phyloP scores from a whole-genome alignment of 2,329 filamentous ascomycete species.

The Blumeria hordei region DNA sequence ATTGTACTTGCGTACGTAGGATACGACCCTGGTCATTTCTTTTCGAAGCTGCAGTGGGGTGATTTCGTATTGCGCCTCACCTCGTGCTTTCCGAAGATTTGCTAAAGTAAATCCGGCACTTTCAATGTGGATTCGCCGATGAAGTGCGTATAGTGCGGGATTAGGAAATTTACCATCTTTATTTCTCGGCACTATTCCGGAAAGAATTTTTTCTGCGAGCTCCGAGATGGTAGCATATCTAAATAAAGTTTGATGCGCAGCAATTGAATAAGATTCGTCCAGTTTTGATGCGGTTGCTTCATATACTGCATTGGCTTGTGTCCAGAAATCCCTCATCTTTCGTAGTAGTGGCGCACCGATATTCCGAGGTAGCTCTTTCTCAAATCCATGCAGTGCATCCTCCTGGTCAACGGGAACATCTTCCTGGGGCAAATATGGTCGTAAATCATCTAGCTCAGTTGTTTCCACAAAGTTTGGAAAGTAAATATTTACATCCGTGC shows the following conservation, averaged over 20 bases:
- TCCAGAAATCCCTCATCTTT: conserved; percentile 20
- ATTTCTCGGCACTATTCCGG: conserved; percentile 6
- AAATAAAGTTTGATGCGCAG: conserved; percentile 20
- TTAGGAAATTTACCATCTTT: conserved; percentile 19
- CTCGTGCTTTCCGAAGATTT: conserved; percentile 20
- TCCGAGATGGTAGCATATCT: conserved; percentile 20
- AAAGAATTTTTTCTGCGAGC: conserved; percentile 20
- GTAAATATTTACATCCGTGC: conserved; percentile 18
- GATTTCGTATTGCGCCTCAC: conserved; percentile 37
- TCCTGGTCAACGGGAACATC: conserved; percentile 12
- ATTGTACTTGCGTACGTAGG: conserved; percentile 26
- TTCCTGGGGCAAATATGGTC: conserved; percentile 21
- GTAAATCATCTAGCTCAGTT: conserved; percentile 18
- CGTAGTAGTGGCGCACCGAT: conserved; percentile 21
- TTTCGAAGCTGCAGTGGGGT: conserved; percentile 28
- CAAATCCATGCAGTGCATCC: conserved; percentile 16
- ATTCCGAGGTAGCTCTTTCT: conserved; percentile 20
- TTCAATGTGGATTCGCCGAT: conserved; percentile 34
- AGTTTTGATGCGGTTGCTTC: conserved; percentile 20
- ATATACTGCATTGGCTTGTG: conserved; percentile 22
- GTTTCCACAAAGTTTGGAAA: conserved; percentile 21
- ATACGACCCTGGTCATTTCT: conserved; percentile 24
- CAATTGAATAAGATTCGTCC: conserved; percentile 23
- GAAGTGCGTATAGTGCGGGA: conserved; percentile 41
- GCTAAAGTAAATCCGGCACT: conserved; percentile 37